Evolutionary conservation across 345 rosid species (phyloP).

Genomic region (Euphorbia pulcherrima): DNA sequence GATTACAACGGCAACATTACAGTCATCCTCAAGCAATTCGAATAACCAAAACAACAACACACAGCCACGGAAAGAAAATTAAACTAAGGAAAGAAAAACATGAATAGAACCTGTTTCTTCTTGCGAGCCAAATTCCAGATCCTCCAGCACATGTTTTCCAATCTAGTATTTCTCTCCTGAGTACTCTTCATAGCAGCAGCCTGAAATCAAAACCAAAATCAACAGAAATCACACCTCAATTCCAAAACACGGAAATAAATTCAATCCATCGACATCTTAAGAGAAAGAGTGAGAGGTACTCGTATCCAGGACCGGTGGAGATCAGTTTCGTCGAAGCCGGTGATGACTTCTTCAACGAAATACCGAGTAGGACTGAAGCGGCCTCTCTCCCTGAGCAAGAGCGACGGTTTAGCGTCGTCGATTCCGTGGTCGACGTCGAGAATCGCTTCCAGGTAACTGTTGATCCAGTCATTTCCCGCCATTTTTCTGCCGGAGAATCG

Average conservation of each 20-base stretch:
- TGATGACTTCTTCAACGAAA: constrained; percentile 92
- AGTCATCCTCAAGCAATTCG: neutral
- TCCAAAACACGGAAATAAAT: neutral
- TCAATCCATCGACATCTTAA: neutral
- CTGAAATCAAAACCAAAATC: constrained; percentile 27
- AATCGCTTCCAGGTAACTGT: constrained; percentile 94
- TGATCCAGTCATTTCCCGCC: constrained; percentile 99
- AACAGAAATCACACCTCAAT: too few relatives aligned
- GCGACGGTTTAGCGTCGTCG: constrained; percentile 66
- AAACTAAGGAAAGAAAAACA: neutral
- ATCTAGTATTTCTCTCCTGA: constrained; percentile 85
- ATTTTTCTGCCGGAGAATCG: constrained; percentile 22
- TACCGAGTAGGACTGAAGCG: constrained; percentile 91
- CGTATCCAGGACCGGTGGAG: constrained; percentile 83
- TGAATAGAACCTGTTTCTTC: constrained; percentile 72
- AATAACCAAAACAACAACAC: neutral
- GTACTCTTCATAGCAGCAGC: constrained; percentile 93
- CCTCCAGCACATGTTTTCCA: constrained; percentile 99
- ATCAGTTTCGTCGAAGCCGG: constrained; percentile 96
- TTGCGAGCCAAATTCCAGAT: constrained; percentile 98
- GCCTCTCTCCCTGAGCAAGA: constrained; percentile 84
- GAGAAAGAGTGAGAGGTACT: constrained; percentile 21
- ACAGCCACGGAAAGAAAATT: neutral
- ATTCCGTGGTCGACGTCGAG: constrained; percentile 84
- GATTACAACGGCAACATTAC: neutral